Percentiles rank a stretch among this genome's conserved stretches.
Evolutionary conservation across 371 early-diverging fungal genomes (phyloP).

Genomic region (Mortierella sp.): DNA sequence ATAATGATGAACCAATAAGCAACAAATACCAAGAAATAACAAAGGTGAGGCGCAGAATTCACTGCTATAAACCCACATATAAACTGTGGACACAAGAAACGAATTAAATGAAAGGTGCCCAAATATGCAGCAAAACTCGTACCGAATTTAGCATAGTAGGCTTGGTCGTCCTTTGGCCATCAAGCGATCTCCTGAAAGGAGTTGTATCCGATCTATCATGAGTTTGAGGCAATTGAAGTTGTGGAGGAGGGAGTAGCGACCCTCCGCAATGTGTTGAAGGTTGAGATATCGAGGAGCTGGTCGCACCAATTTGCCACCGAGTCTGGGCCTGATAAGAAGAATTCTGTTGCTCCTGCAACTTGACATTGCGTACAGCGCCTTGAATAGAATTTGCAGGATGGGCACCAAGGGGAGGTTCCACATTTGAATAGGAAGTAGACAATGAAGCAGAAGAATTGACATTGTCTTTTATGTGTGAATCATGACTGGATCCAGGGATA

Average conservation of each 20-base stretch:
- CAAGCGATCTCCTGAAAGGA: constrained; percentile 7
- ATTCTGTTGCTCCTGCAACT: no score
- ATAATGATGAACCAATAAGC: neutral
- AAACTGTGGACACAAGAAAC: neutral
- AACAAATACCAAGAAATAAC: neutral
- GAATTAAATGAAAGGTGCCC: no score
- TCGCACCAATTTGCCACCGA: neutral
- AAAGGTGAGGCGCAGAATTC: neutral
- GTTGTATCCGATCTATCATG: neutral
- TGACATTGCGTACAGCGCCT: no score
- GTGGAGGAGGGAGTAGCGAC: neutral
- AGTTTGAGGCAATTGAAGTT: neutral
- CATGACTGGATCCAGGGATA: neutral
- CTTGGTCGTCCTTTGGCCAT: neutral
- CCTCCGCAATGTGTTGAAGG: neutral
- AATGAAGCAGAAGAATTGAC: constrained; percentile 2
- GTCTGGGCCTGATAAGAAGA: no score
- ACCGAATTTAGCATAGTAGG: neutral
- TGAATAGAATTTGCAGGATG: neutral
- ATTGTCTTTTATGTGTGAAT: neutral
- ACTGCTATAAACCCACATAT: neutral
- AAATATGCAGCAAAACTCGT: neutral
- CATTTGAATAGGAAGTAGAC: neutral
- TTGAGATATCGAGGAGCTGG: neutral
- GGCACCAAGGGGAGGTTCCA: neutral